Percentiles rank a stretch among this genome's conserved stretches.
Conservation (phyloP, 2,329 filamentous ascomycete genomes). For the Eutypa lata region DNA sequence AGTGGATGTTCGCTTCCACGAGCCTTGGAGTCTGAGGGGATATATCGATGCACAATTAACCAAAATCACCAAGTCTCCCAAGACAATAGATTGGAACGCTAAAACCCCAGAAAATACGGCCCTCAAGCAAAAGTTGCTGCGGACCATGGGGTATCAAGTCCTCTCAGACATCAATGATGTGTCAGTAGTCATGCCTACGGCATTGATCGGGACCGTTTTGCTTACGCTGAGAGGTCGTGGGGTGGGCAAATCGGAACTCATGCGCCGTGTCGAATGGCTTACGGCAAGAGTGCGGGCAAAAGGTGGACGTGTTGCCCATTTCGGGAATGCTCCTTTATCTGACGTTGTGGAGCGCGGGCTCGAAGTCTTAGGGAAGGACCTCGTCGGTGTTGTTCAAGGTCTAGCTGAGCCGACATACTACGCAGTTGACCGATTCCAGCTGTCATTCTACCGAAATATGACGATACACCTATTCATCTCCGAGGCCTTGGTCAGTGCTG, state of each 20-base stretch:
- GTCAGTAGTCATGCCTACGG: conserved; percentile 97
- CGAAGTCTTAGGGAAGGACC: conserved; percentile 84
- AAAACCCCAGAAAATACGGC: conserved; percentile 47
- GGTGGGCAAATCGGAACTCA: conserved; percentile 81
- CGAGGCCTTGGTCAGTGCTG: conserved; percentile 83
- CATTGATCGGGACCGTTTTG: conserved; percentile 88
- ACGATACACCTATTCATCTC: conserved; percentile 97
- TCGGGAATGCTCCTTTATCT: conserved; percentile 74
- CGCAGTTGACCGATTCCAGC: conserved; percentile 91
- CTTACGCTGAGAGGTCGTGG: conserved; percentile 88
- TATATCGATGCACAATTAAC: conserved; percentile 78
- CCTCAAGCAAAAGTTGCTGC: conserved; percentile 69
- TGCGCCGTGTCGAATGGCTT: conserved; percentile 87
- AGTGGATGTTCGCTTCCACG: conserved; percentile 93
- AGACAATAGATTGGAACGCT: conserved; percentile 42
- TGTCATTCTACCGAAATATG: conserved; percentile 99
- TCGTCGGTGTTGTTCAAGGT: conserved; percentile 76
- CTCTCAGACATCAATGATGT: conserved; percentile 93
- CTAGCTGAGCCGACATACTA: conserved; percentile 90
- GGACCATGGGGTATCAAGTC: conserved; percentile 88
- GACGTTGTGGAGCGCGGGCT: conserved; percentile 85
- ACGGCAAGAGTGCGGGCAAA: conserved; percentile 77
- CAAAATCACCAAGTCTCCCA: conserved; percentile 50
- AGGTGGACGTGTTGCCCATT: conserved; percentile 90
- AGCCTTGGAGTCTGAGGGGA: conserved; percentile 85